phyloP scores from a whole-genome alignment of 305 asterid species.

The Fraxinus latifolia region DNA sequence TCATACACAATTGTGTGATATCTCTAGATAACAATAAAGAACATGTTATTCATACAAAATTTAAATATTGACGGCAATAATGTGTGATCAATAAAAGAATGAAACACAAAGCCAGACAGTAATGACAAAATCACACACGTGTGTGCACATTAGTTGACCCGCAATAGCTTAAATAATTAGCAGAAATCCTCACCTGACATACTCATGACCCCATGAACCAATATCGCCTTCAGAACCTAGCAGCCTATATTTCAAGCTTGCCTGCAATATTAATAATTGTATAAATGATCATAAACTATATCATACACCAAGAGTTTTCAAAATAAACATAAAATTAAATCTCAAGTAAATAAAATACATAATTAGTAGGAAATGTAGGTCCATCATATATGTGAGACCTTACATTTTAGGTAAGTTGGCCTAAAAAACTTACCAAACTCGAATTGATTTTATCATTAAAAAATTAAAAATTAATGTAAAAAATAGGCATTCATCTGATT shows the following conservation, averaged over 20 bases:
- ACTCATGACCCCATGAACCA: conserved; percentile 99
- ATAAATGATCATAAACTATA: conserved; percentile 5
- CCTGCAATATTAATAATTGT: conserved; percentile 52
- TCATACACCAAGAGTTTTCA: neutral
- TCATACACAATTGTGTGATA: neutral
- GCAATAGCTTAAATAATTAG: neutral
- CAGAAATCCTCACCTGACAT: conserved; percentile 66
- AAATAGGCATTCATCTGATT: neutral
- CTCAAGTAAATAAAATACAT: neutral
- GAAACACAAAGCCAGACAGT: neutral
- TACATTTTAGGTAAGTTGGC: neutral
- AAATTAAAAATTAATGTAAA: neutral
- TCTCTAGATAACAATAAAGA: neutral
- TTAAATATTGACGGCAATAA: neutral
- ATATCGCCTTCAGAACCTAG: conserved; percentile 91
- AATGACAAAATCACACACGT: neutral
- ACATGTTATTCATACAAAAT: neutral
- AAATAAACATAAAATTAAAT: conserved; percentile 1
- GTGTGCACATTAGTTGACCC: conserved; percentile 10
- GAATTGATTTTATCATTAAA: neutral
- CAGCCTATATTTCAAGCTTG: conserved; percentile 90
- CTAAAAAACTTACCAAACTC: neutral
- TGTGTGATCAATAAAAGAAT: neutral
- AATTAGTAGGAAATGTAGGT: neutral
- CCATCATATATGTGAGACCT: neutral